Percentiles rank a stretch among this genome's conserved stretches.
Evolutionary conservation across 768 basidiomycete genomes (phyloP).

Genomic region (Rickenella mellea): DNA sequence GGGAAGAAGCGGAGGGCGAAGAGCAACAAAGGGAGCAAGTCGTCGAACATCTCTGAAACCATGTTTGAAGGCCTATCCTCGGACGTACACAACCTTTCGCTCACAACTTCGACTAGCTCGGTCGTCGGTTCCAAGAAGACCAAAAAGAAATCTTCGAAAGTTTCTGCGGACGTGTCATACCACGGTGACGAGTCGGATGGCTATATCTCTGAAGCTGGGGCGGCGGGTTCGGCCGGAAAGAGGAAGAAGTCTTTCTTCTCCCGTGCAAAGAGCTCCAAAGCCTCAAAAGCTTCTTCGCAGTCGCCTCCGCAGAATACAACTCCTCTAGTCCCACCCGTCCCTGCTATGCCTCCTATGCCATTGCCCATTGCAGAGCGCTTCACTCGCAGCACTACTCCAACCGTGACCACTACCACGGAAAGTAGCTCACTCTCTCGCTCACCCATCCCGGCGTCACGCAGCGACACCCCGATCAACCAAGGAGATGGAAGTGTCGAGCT

Average conservation of each 20-base stretch:
- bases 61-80: background rate
- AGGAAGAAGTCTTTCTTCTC: constrained; percentile 27
- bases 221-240: constrained; percentile 4
- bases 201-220: background rate
- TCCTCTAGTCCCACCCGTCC: constrained; percentile 13
- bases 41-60: background rate
- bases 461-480: too few species aligned
- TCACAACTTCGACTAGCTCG: background rate
- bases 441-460: too few species aligned
- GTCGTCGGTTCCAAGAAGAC: background rate
- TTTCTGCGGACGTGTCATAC: too few species aligned
- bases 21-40: background rate
- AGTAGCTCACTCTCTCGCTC: too few species aligned
- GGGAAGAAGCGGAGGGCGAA: constrained; percentile 16
- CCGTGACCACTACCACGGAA: too few species aligned
- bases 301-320: too few species aligned
- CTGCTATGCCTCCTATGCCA: constrained; percentile 21
- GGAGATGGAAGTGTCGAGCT: too few species aligned
- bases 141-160: too few species aligned
- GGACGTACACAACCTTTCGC: background rate
- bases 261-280: background rate
- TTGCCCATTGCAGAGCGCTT: constrained; percentile 41
- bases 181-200: background rate
- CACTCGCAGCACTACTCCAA: too few species aligned
- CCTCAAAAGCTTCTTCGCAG: background rate